phyloP scores from a whole-genome alignment of 1,139 yeast species.

The Yamadazyma diddensiae region DNA sequence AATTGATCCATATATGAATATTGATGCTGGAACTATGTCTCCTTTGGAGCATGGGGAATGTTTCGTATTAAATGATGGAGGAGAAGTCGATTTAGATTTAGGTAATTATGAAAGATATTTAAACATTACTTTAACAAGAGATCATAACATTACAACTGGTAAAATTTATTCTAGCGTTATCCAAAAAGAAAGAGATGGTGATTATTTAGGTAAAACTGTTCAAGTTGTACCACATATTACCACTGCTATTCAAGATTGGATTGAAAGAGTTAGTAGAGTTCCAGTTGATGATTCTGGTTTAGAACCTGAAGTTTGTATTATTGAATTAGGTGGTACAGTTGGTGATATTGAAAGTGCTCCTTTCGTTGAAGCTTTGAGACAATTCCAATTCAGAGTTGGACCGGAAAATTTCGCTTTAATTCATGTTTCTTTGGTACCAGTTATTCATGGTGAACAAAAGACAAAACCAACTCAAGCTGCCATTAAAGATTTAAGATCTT shows the following conservation, averaged over 20 bases:
- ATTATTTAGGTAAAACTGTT: conserved; percentile 97
- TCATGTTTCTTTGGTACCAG: conserved; percentile 96
- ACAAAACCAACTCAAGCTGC: conserved; percentile 99
- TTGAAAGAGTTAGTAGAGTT: conserved; percentile 83
- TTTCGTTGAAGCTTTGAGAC: conserved; percentile 97
- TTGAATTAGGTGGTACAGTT: conserved; percentile 98
- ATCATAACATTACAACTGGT: conserved; percentile 97
- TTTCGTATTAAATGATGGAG: conserved; percentile 96
- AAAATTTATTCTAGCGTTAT: conserved; percentile 93
- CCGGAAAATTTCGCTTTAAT: conserved; percentile 89
- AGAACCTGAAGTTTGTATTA: conserved; percentile 90
- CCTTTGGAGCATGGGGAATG: conserved; percentile 99
- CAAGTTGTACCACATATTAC: conserved; percentile 99
- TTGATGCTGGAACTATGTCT: conserved; percentile 99
- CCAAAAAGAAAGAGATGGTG: conserved; percentile 94
- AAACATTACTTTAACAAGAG: conserved; percentile 86
- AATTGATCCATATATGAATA: conserved; percentile 98
- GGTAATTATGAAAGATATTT: conserved; percentile 98
- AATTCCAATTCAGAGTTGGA: conserved; percentile 97
- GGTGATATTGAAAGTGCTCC: conserved; percentile 99
- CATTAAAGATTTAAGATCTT: conserved; percentile 88
- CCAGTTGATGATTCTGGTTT: conserved; percentile 92
- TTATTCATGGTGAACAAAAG: conserved; percentile 97
- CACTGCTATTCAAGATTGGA: conserved; percentile 98
- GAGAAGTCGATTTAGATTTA: conserved; percentile 95